Evolutionary conservation across 2,329 filamentous ascomycete genomes (phyloP), one percentile per base, ranked within the genome.

Genomic region (Cytospora leucostoma): DNA sequence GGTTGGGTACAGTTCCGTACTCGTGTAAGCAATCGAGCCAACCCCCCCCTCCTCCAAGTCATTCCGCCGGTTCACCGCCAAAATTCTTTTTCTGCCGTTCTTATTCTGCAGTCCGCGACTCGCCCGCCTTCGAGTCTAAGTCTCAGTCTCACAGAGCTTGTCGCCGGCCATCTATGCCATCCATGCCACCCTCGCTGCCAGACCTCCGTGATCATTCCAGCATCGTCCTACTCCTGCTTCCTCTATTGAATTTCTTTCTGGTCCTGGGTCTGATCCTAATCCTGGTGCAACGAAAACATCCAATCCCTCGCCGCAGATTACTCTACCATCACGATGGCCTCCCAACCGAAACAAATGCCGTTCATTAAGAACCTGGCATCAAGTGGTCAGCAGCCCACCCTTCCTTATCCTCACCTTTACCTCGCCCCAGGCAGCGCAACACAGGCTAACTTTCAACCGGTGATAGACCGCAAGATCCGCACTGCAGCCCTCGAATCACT

Each of bases 301-400:
- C 27, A 2, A 27, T 27, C 27, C 2, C 27, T 27, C 27, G 27
- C 27, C 10, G n/a, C 19, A n/a, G 11, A 32, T 4, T 40, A 54
- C 27, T 27, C 27, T 10, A 52, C 32, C 7, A 32, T 57, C 63
- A 74, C 68, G 59, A 79, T 79, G 74, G 74, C 77, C 57, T 69
- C 77, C 65, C 73, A 76, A 68, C 79, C 80, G 70, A 75, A 78
- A 63, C 79, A 78, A 65, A 84, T 85, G 81, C 90, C 91, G 7
- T 96, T 96, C 69, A 88, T 96, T 67, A 90, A 88, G 75, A 88
- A 93, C 73, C 86, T 96, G 67, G 91, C 91, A 61, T 93, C 92
- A 40, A 95, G 90, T 78, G 91, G 92, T 94, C 74, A 67, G 84
- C 79, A 55, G 64, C 17, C 8, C 11, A 19, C 59, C 27, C 66